Evolutionary conservation across 441 rosid genomes (phyloP).

Genomic region (Biscutella laevigata): DNA sequence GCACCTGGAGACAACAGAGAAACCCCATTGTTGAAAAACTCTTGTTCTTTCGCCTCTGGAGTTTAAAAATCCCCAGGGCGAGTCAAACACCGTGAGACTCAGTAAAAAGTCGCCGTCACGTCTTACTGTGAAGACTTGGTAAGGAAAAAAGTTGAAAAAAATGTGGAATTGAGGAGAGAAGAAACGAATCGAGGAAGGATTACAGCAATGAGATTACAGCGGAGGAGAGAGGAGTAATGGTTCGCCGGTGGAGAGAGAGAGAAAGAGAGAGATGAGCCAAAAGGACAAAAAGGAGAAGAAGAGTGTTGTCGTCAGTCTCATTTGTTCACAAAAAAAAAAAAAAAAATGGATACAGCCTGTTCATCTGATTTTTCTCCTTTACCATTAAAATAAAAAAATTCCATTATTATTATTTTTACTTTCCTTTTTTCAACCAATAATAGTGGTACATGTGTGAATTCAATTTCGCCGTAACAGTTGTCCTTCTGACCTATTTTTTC

Average conservation of each 20-base stretch:
- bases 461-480: constrained; percentile 28
- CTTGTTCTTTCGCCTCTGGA: constrained; percentile 28
- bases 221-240: constrained; percentile 26
- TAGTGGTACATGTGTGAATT: constrained; percentile 17
- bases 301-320: constrained; percentile 30
- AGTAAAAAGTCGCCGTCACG: constrained; percentile 30
- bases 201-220: constrained; percentile 9
- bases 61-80: constrained; percentile 22
- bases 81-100: constrained; percentile 23
- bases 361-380: constrained; percentile 24
- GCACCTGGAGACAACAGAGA: constrained; percentile 15
- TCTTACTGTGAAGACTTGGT: constrained; percentile 4
- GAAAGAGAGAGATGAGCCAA: constrained; percentile 18
- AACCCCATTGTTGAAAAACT: constrained; percentile 28
- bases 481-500: constrained; percentile 14
- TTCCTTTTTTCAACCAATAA: constrained; percentile 24
- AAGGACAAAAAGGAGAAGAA: constrained; percentile 26
- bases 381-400: background rate
- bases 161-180: constrained; percentile 16
- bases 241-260: constrained; percentile 21
- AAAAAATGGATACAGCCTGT: constrained; percentile 30
- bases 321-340: constrained; percentile 28
- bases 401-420: constrained; percentile 2
- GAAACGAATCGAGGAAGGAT: constrained; percentile 16
- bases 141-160: background rate